Evolutionary conservation across 2,329 filamentous ascomycete species (phyloP), one percentile per base, ranked within the genome.

Genomic region (Clarireedia sp.): DNA sequence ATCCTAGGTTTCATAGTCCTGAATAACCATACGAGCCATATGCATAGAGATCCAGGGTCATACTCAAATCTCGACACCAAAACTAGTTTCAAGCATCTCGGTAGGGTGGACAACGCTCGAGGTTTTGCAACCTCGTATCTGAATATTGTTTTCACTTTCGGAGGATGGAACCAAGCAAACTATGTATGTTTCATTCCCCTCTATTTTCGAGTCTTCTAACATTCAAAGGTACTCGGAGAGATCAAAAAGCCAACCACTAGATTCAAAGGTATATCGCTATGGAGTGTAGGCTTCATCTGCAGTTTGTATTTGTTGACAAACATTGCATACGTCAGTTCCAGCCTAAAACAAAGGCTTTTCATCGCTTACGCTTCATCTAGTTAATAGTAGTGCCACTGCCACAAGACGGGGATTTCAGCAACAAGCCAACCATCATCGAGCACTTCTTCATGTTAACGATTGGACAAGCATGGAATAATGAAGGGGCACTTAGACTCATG

Each of bases 151-250:
- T 76, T 65, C 55, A 63, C 69, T 3, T 75, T 68, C 52, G 65
- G 64, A 12, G 74, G 74, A 0, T 76, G 70, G 59, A 69, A 75
- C 48, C 74, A 76, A 57, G 71, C 73, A 5, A 72, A 73, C 53
- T 74, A 75, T 62, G 72, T 74, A 55, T 19, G 49, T 41, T 58
- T 29, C 4, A 5, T 19, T 3, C n/a, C 8, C 14, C 2, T 38
- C 43, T 16, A 56, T n/a, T 33, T 29, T 29, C 12, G 41, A 48
- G 10, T 4, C 10, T 14, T 12, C 52, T 64, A 16, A 73, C 77
- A 62, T 76, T 73, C 52, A 10, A 9, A 60, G 59, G 60, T 61
- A 7, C 47, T 61, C 2, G 55, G 55, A 33, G 59, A 61, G 46
- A 49, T 61, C 17, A 38, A 43, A 4, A 58, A 40, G 40, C 59